Base-by-base conservation (phyloP, 2,329 filamentous ascomycete genomes). In the Fusarium protoensiforme region DNA sequence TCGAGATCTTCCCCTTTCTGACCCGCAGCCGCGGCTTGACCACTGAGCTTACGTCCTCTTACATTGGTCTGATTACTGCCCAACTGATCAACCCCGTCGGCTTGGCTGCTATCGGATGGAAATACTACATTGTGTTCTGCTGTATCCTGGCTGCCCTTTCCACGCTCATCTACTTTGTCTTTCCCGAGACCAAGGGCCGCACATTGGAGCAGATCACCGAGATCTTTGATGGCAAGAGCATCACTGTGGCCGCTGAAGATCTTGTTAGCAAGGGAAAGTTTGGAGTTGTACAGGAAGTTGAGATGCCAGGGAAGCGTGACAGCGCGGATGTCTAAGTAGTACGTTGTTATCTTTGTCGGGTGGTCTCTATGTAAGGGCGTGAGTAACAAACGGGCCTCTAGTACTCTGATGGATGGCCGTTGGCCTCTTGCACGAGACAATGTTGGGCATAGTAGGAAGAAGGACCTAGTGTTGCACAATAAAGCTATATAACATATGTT, bases 71-170 rank as follows among this genome's bases (percentile, higher is more conserved):
- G 13, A 78, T 72, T 20, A 80, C 83, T 61, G 81, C 81, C 29
- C 79, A 81, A 54, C 81, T 80, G 54, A 79, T 82, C 35, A 83
- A 83, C 61, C 83, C 83, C 0, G 78, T 84, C 8, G 82, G 80
- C 0, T 73, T 85, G 27, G 69, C 75, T 0, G 75, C 65, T 0
- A 80, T 85, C 24, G 73, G 66, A 0, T 85, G 83, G 82, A 81
- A 75, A 36, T 84, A 84, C 68, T 84, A 82, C 62, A 77, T 80
- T 53, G 77, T 84, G 22, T 84, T 81, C 61, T 75, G 79, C 65
- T 77, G 76, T 6, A 78, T 81, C 60, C 38, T 83, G 27, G 68
- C 68, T 3, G 59, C 78, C 14, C 74, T 80, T 36, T 57, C 82
- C 20, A 58, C 72, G 3, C 53, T 81, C 27, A 75, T 83, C 22